Base-by-base conservation (phyloP, 2,329 filamentous ascomycete genomes). In the Lasiodiplodia sp. region DNA sequence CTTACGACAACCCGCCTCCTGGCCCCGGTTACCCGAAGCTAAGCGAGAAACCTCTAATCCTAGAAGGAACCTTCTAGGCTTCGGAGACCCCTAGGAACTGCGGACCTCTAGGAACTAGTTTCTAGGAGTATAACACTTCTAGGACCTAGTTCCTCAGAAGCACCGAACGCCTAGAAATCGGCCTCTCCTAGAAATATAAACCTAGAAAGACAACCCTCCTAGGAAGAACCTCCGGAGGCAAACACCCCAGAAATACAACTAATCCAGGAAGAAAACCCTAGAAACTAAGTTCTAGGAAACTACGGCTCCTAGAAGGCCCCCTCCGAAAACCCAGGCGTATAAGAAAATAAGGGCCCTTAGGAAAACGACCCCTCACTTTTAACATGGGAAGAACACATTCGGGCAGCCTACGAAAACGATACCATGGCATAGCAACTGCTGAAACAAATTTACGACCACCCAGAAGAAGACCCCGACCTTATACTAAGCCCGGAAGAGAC, bases 21-120 rank as follows among this genome's bases (percentile, higher is more conserved):
- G 5, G 47, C 47, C 7, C 47, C 16, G 16, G 16, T 51, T 23
- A 51, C 47, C 12, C 11, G 11, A 51, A 51, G 18, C 47, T 5
- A 51, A n/a, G 47, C 47, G 3, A 51, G 47, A 3, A 3, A 7
- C 47, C 7, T 5, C 40, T 5, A 44, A 44, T 44, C 40, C 40
- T 3, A 5, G 5, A 3, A 44, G 5, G 40, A 44, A 44, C 40
- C 40, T 44, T 3, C 40, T 44, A 44, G 40, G 40, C 47, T 7
- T 51, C 21, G 21, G 47, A 51, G 47, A 56, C 34, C 7, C 8
- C 21, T 37, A 37, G 53, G 10, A 56, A 34, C 53, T 37, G 8
- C 23, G 53, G 11, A 37, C 53, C 31, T 2, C 53, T 4, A 56
- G 53, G 53, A 56, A 21, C 68, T 73, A 23, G 53, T 69, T 44